phyloP scores from a whole-genome alignment of 1,284 basidiomycete species.

The Violaceomyces palustris region DNA sequence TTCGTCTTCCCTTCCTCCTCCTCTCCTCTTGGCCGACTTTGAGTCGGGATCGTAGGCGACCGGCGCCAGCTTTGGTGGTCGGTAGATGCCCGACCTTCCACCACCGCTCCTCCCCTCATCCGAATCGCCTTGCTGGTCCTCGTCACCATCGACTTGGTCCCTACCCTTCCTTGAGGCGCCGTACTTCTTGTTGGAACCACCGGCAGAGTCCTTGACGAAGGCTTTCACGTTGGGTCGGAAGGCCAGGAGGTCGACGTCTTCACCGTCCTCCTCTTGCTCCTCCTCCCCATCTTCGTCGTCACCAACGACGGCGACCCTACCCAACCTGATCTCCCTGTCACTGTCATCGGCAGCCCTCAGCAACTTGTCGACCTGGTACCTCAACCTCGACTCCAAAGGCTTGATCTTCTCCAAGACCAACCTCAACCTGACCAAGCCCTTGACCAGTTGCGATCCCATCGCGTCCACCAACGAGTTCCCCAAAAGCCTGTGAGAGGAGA shows the following conservation, averaged over 20 bases:
- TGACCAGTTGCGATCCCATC: conserved; percentile 18
- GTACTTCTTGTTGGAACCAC: too few species aligned
- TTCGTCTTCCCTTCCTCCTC: conserved; percentile 55
- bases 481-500: conserved; percentile 29
- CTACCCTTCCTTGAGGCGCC: too few species aligned
- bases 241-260: conserved; percentile 73
- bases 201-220: conserved; percentile 29
- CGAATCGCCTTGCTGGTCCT: too few species aligned
- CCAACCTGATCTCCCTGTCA: conserved; percentile 17
- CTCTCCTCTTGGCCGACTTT: conserved; percentile 55
- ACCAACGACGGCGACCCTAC: conserved; percentile 45
- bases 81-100: conserved; percentile 63
- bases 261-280: conserved; percentile 59
- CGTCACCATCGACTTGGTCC: too few species aligned
- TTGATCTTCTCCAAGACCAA: conserved; percentile 56
- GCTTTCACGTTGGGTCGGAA: conserved; percentile 77
- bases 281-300: conserved; percentile 58
- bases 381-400: conserved; percentile 74
- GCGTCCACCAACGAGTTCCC: conserved; percentile 22
- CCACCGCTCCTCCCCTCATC: too few species aligned
- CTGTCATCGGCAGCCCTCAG: conserved; percentile 33
- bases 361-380: conserved; percentile 88
- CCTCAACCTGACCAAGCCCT: conserved; percentile 33
- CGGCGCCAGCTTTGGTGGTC: conserved; percentile 84
- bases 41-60: conserved; percentile 75